Conservation (phyloP, 2,329 filamentous ascomycete genomes). For the Talaromyces sp. region DNA sequence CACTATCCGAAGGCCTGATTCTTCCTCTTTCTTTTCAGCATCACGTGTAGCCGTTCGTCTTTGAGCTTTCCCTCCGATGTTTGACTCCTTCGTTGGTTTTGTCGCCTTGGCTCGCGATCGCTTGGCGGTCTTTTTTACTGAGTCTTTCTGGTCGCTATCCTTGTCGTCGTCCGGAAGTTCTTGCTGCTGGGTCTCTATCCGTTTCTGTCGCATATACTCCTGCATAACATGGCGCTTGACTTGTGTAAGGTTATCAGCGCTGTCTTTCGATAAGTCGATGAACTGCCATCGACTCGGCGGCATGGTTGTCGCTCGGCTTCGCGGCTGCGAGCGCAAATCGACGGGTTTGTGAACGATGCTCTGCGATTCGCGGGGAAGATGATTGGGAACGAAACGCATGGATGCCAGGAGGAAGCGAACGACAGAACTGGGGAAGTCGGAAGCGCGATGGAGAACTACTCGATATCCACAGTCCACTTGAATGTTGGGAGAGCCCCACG, state of each 20-base stretch:
- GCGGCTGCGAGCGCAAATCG: neutral
- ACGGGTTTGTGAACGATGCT: neutral
- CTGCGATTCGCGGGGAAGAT: neutral
- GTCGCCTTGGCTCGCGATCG: slow-evolving; percentile 4
- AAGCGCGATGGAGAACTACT: neutral
- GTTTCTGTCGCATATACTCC: slow-evolving; percentile 40
- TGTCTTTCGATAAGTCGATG: slow-evolving; percentile 38
- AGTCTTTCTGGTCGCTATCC: neutral
- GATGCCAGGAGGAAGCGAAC: neutral
- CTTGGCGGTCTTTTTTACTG: neutral
- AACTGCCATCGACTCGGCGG: slow-evolving; percentile 35
- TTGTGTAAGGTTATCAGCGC: slow-evolving; percentile 35
- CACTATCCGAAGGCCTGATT: neutral
- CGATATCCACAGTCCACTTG: neutral
- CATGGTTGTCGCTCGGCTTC: slow-evolving; percentile 3
- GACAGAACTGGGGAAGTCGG: neutral
- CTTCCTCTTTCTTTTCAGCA: neutral
- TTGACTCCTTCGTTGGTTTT: neutral
- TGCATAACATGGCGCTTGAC: slow-evolving; percentile 46
- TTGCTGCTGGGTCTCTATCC: slow-evolving; percentile 13
- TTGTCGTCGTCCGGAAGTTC: slow-evolving; percentile 12
- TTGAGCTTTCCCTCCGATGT: neutral
- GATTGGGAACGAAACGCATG: neutral
- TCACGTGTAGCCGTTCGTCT: neutral
- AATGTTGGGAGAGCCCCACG: neutral